A percentile compares a stretch with the other conserved stretches of the same genome.
Evolutionary conservation across 257 asterid genomes (phyloP).

Genomic region (Plectranthus barbatus): DNA sequence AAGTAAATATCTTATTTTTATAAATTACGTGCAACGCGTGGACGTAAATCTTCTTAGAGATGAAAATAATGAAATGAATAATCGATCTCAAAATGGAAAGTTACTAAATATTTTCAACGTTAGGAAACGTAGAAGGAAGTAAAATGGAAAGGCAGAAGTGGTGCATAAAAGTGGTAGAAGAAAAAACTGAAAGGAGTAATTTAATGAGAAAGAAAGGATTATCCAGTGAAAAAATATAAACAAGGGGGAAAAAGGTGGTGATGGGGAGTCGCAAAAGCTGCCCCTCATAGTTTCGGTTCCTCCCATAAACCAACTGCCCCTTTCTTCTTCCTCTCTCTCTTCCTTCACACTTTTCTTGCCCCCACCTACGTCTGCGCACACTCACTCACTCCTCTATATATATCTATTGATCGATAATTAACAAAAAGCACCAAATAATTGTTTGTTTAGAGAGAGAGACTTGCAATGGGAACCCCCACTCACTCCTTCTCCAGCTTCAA

Average conservation of each 20-base stretch:
- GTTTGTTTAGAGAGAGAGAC: background rate
- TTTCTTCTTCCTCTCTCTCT: conserved; percentile 7
- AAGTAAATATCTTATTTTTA: too few relatives aligned
- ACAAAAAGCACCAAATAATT: background rate
- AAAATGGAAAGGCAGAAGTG: too few relatives aligned
- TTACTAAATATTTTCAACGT: too few relatives aligned
- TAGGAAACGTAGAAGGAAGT: too few relatives aligned
- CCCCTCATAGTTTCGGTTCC: conserved; percentile 6
- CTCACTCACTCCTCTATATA: background rate
- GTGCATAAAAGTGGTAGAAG: too few relatives aligned
- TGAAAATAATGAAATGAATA: too few relatives aligned
- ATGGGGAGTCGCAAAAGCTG: conserved; percentile 15
- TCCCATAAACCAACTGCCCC: conserved; percentile 10
- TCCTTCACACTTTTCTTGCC: background rate
- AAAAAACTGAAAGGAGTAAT: too few relatives aligned
- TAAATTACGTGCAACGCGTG: too few relatives aligned
- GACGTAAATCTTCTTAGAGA: too few relatives aligned
- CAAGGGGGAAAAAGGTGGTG: background rate
- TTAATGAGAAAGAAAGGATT: too few relatives aligned
- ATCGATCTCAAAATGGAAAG: too few relatives aligned
- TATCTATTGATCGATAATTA: background rate
- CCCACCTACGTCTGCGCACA: background rate
- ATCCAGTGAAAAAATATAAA: too few relatives aligned
- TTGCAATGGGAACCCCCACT: conserved; percentile 4
- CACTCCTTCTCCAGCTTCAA: conserved; percentile 52